Evolutionary conservation across 306 rosid genomes (phyloP).

Genomic region (Potentilla sterilis): DNA sequence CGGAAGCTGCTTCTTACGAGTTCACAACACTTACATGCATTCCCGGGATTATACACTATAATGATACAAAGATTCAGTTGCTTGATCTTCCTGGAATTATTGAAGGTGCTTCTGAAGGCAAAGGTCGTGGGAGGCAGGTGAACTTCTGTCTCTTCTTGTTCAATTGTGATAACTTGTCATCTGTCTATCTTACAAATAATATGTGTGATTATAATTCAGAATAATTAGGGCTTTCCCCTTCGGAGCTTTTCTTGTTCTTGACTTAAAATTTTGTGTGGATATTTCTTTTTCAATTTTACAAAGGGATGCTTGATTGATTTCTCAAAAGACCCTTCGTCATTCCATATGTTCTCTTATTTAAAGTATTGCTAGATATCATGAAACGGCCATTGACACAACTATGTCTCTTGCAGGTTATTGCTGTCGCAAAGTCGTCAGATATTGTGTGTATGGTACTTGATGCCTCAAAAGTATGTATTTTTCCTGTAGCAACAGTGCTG

Average conservation of each 20-base stretch:
- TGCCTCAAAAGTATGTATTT: slow-evolving; percentile 86
- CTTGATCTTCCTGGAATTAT: slow-evolving; percentile 99
- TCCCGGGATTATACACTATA: slow-evolving; percentile 95
- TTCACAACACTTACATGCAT: slow-evolving; percentile 97
- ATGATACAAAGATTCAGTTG: slow-evolving; percentile 95
- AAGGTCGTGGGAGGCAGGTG: slow-evolving; percentile 99
- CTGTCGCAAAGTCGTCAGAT: slow-evolving; percentile 98
- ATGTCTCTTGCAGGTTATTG: slow-evolving; percentile 77
- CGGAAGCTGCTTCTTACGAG: slow-evolving; percentile 98
- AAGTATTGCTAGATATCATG: slow-evolving; percentile 18
- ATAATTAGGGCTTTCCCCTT: no score
- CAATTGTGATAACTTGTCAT: slow-evolving; percentile 11
- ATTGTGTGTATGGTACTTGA: slow-evolving; percentile 96
- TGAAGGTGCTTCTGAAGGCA: slow-evolving; percentile 99
- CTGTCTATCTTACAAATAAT: background rate
- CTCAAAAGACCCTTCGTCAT: background rate
- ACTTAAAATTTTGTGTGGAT: no score
- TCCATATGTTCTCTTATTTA: background rate
- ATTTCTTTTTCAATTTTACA: background rate
- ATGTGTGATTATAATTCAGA: no score
- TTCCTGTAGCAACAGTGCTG: background rate
- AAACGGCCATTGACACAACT: slow-evolving; percentile 24
- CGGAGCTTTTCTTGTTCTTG: no score
- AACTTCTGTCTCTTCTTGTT: slow-evolving; percentile 23
- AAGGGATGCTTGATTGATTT: background rate